Base-by-base conservation (phyloP, 768 basidiomycete species). In the Goffeauzyma gilvescens region DNA sequence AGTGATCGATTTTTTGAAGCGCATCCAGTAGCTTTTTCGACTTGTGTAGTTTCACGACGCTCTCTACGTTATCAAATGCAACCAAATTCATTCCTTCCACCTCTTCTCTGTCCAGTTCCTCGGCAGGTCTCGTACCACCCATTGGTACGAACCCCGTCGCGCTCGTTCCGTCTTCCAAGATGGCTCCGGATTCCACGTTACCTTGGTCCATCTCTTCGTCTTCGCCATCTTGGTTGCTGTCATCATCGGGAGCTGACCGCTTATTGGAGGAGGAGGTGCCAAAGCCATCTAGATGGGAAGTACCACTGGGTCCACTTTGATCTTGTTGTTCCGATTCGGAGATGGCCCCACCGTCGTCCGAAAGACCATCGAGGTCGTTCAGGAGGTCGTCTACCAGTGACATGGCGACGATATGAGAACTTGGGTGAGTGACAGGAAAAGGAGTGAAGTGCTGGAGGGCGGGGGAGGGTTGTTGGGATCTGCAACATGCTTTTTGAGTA, bases 81-180 rank as follows among this genome's bases (percentile, higher is more conserved):
- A 76, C 76, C 26, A 98, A 67, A 55, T 96, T 85, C 85, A 95
- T 95, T 55, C 77, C 75, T 56, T 86, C 80, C 23, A 96, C 93
- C 46, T 89, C 85, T 51, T 90, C 89, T 22, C 70, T 77, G 59
- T 95, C 87, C 32, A 96, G 69, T 66, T 98, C 89, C 28, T 95
- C 87, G n/a, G 89, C 85, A 12, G 90, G 90, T 51, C 74, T 75
- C 10, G 89, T 69, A 8, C 90, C 90, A 0, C 87, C 89, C 33
- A 64, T 55, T 0, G 66, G 62, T 4, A 68, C 59, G 40, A 44
- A 55, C 25, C 60, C 54, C 2, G 49, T 45, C 7, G 44, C 53
- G 30, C 46, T 50, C 8, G 39, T 31, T 42, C 81, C 81, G 0
- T 81, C 69, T 4, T 84, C 77, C 12, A 89, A 20, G 20, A 14